phyloP scores from a whole-genome alignment of 495 filamentous ascomycete genomes.

The Durotheca rogersii region DNA sequence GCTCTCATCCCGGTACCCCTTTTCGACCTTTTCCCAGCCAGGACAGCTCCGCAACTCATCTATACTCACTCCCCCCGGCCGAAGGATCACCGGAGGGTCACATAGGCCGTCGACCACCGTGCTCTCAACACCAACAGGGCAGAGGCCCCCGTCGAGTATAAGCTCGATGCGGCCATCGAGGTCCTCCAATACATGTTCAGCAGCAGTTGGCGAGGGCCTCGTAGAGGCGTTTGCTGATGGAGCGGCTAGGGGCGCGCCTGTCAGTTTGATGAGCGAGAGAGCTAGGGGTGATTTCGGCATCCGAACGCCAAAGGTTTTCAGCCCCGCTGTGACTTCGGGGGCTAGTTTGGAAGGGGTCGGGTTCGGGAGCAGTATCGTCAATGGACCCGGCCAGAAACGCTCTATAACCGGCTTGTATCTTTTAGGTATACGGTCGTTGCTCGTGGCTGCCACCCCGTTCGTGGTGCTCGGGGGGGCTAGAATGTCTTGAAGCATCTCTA shows the following conservation, averaged over 20 bases:
- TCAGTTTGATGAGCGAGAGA: conserved; percentile 74
- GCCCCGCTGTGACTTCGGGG: conserved; percentile 80
- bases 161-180: conserved; percentile 79
- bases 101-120: conserved; percentile 93
- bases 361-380: conserved; percentile 88
- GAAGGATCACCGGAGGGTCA: conserved; percentile 73
- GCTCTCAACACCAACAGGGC: conserved; percentile 88
- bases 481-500: conserved; percentile 72
- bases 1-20: conserved; percentile 71
- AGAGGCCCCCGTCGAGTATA: conserved; percentile 86
- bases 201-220: conserved; percentile 85
- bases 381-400: conserved; percentile 89
- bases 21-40: conserved; percentile 76
- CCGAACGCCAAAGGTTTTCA: conserved; percentile 82
- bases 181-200: conserved; percentile 84
- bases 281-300: conserved; percentile 87
- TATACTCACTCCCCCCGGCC: conserved; percentile 89
- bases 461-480: conserved; percentile 40
- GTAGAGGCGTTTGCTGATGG: conserved; percentile 94
- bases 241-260: conserved; percentile 81
- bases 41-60: conserved; percentile 71
- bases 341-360: conserved; percentile 69
- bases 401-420: conserved; percentile 82
- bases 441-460: conserved; percentile 32
- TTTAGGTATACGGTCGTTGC: conserved; percentile 61